Percentiles rank a stretch among this genome's conserved stretches.
These are phyloP conservation scores for Carallia brachiata DNA, from an alignment of 345 rosid genomes.

Conservation along the genomic window DNA sequence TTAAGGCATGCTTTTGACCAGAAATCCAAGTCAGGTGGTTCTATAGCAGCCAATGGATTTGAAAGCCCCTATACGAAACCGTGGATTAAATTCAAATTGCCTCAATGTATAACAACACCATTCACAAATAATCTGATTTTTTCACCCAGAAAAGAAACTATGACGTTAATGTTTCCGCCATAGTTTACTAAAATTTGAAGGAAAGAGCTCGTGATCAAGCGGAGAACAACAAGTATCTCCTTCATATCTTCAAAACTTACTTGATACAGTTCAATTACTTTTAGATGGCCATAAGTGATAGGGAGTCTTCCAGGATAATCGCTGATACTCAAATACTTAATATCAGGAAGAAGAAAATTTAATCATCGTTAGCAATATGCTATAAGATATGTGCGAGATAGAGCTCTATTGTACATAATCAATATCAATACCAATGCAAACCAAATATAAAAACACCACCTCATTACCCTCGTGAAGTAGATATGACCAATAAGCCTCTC, in stretches of 20 bases:
- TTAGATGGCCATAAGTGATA: slow-evolving; percentile 56
- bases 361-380: background rate
- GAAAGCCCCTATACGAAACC: slow-evolving; percentile 53
- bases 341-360: slow-evolving; percentile 1
- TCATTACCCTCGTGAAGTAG: slow-evolving; percentile 82
- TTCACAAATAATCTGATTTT: background rate
- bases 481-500: slow-evolving; percentile 74
- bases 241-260: slow-evolving; percentile 86
- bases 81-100: background rate
- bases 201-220: slow-evolving; percentile 70
- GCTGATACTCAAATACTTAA: slow-evolving; percentile 87
- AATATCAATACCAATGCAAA: too few relatives aligned
- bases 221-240: slow-evolving; percentile 77
- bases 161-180: slow-evolving; percentile 3
- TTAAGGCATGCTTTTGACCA: slow-evolving; percentile 51
- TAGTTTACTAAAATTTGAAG: slow-evolving; percentile 71
- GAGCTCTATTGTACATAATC: too few relatives aligned
- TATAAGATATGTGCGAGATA: background rate
- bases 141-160: slow-evolving; percentile 4
- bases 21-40: slow-evolving; percentile 54
- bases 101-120: background rate
- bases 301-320: slow-evolving; percentile 58
- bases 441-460: background rate
- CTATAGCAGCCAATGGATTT: slow-evolving; percentile 44
- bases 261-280: slow-evolving; percentile 65